A percentile compares a stretch with the other conserved stretches of the same genome.
Evolutionary conservation across 345 rosid genomes (phyloP).

Genomic region (Murraya paniculata): DNA sequence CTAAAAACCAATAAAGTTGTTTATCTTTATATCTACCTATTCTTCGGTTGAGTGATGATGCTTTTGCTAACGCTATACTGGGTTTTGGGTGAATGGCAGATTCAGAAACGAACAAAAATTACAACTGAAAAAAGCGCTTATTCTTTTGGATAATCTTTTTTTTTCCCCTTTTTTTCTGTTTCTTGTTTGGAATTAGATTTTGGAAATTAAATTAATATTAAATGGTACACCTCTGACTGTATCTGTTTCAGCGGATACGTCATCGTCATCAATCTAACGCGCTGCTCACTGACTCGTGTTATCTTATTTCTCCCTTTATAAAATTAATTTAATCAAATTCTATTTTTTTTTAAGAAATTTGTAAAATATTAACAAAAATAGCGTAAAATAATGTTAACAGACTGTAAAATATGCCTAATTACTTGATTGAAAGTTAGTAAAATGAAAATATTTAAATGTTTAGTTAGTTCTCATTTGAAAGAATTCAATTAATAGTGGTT

Average conservation of each 20-base stretch:
- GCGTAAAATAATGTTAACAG: no score
- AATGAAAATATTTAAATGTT: no score
- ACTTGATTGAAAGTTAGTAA: no score
- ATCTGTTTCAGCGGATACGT: neutral
- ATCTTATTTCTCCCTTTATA: no score
- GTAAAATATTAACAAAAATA: no score
- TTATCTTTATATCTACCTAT: constrained; percentile 10
- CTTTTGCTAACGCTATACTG: constrained; percentile 17
- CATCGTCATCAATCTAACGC: neutral
- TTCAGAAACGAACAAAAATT: constrained; percentile 16
- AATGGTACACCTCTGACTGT: neutral
- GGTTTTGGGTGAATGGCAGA: neutral
- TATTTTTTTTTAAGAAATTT: no score
- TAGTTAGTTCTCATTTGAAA: no score
- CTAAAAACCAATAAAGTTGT: constrained; percentile 18
- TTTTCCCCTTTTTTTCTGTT: neutral
- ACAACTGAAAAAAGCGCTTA: constrained; percentile 26
- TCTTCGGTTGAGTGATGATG: constrained; percentile 12
- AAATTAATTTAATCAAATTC: no score
- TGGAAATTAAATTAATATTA: neutral
- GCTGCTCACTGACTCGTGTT: neutral
- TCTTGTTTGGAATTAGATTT: neutral
- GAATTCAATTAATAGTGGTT: no score
- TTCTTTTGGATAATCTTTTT: constrained; percentile 30
- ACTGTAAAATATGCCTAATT: no score